Percentiles rank a stretch among this genome's conserved stretches.
phyloP scores from a whole-genome alignment of 2,329 filamentous ascomycete genomes.

The Fusarium irregulare region DNA sequence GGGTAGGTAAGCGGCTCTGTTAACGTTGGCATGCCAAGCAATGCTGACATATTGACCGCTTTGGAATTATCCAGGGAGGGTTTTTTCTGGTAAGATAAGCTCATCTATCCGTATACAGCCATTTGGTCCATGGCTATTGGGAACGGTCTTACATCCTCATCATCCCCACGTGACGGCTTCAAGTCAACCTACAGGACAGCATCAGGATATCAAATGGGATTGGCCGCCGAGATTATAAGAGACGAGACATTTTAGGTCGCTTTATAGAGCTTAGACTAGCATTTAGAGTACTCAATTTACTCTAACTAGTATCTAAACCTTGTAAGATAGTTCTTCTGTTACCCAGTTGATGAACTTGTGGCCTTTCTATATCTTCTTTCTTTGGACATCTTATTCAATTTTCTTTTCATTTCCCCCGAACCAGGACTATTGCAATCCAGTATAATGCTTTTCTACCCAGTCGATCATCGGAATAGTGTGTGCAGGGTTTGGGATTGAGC shows the following conservation, averaged over 20 bases:
- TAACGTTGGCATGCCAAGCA: background rate
- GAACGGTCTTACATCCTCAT: background rate
- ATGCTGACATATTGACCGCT: background rate
- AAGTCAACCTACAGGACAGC: background rate
- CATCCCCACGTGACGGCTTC: background rate
- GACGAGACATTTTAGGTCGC: background rate
- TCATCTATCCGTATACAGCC: background rate
- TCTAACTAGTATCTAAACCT: background rate
- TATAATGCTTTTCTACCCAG: background rate
- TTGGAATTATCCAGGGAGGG: background rate
- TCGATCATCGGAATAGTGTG: background rate
- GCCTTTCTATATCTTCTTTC: background rate
- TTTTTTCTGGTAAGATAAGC: background rate
- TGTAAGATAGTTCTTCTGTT: background rate
- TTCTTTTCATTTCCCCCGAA: background rate
- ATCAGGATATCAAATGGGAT: background rate
- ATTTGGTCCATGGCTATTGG: background rate
- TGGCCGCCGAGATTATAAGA: background rate
- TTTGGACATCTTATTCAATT: too few relatives aligned
- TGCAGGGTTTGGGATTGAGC: too few relatives aligned
- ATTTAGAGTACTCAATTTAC: background rate
- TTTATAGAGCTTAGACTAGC: background rate
- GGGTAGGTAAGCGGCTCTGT: conserved; percentile 4
- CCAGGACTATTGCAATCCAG: background rate
- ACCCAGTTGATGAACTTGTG: background rate